These are phyloP conservation scores for Harrya chromipes DNA, from an alignment of 768 basidiomycete genomes.

Conservation along the genomic window DNA sequence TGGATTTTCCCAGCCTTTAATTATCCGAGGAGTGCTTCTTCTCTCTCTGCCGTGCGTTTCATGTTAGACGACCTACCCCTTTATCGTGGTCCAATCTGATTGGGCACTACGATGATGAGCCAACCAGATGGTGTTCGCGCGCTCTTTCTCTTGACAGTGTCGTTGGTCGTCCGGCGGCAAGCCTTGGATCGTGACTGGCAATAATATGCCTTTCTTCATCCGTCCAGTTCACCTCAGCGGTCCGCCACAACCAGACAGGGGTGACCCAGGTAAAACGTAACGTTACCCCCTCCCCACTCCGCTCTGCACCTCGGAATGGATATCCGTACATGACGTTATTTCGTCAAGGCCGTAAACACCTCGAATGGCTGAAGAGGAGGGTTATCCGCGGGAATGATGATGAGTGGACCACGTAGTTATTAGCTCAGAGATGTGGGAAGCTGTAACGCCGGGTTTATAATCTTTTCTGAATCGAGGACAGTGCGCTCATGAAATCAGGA, in stretches of 20 bases:
- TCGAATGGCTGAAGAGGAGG: constrained; percentile 3
- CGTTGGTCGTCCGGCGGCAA: constrained; percentile 55
- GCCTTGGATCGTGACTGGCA: constrained; percentile 49
- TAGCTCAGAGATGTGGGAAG: constrained; percentile 26
- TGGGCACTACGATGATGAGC: constrained; percentile 4
- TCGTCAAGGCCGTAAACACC: constrained; percentile 16
- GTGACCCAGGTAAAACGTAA: constrained; percentile 14
- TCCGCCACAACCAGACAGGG: constrained; percentile 7
- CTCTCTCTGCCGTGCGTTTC: constrained; percentile 18
- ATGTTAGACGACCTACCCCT: constrained; percentile 13
- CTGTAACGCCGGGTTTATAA: too few relatives aligned
- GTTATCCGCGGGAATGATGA: constrained; percentile 22
- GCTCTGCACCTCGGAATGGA: constrained; percentile 8
- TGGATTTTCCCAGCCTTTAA: constrained; percentile 19
- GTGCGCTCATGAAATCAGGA: constrained; percentile 3
- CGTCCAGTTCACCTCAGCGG: constrained; percentile 27
- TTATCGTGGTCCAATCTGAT: constrained; percentile 9
- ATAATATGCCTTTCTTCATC: constrained; percentile 59
- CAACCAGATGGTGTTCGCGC: constrained; percentile 12
- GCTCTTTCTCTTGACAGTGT: constrained; percentile 34
- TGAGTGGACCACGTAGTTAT: constrained; percentile 12
- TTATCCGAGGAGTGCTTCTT: constrained; percentile 20
- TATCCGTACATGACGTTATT: constrained; percentile 15
- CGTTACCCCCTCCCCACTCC: constrained; percentile 5
- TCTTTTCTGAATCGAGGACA: background rate